Evolutionary conservation across 768 basidiomycete species (phyloP).

Genomic region (Symmetrospora coprosmae): DNA sequence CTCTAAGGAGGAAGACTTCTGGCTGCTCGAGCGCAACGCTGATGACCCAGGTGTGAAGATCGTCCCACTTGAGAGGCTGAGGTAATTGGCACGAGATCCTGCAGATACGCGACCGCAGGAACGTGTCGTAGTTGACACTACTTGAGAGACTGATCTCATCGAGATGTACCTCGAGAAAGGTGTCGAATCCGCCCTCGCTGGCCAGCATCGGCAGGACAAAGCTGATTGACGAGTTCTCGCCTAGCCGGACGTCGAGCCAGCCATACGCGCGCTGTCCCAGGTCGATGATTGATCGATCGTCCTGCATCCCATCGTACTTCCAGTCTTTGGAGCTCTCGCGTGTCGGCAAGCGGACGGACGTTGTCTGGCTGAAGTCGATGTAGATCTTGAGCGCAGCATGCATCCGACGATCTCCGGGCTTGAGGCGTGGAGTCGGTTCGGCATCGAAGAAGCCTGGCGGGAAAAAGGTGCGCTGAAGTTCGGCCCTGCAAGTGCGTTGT

Average conservation of each 20-base stretch:
- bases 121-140: conserved; percentile 71
- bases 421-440: conserved; percentile 47
- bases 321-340: conserved; percentile 90
- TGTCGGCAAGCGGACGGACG: conserved; percentile 70
- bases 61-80: conserved; percentile 68
- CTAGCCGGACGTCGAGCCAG: conserved; percentile 57
- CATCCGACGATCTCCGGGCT: conserved; percentile 57
- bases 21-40: conserved; percentile 59
- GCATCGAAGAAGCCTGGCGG: conserved; percentile 60
- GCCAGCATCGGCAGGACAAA: conserved; percentile 74
- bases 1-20: conserved; percentile 62
- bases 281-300: conserved; percentile 42
- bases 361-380: conserved; percentile 62
- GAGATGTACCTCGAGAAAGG: conserved; percentile 65
- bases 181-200: conserved; percentile 57
- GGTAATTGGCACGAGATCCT: conserved; percentile 48
- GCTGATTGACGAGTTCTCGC: conserved; percentile 68
- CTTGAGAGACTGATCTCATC: conserved; percentile 63
- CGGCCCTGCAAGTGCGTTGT: conserved; percentile 42
- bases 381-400: conserved; percentile 72
- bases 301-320: conserved; percentile 63
- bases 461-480: conserved; percentile 69
- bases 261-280: conserved; percentile 45
- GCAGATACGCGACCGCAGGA: conserved; percentile 64
- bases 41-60: conserved; percentile 61